phyloP scores from a whole-genome alignment of 2,329 filamentous ascomycete species.

The Botryotinia convoluta region DNA sequence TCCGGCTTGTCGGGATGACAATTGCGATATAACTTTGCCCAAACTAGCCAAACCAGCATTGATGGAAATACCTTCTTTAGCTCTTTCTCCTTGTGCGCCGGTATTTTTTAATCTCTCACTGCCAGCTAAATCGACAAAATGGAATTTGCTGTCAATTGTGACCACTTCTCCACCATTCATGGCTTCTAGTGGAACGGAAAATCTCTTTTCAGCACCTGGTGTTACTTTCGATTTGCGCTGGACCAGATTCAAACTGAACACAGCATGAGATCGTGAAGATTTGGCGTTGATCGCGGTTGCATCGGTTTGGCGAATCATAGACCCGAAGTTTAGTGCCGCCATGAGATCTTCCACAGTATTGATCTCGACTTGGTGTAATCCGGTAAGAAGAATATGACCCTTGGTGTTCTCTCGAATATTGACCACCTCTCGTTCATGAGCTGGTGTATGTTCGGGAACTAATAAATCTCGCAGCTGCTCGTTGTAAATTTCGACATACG shows the following conservation, averaged over 20 bases:
- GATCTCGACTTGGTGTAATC: slow-evolving; percentile 81
- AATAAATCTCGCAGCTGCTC: slow-evolving; percentile 91
- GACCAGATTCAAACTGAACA: slow-evolving; percentile 91
- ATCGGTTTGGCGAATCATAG: slow-evolving; percentile 91
- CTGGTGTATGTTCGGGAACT: slow-evolving; percentile 68
- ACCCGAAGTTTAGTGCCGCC: slow-evolving; percentile 86
- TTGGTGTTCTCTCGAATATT: slow-evolving; percentile 92
- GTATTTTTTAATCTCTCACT: slow-evolving; percentile 98
- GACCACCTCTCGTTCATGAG: slow-evolving; percentile 72
- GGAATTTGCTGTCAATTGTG: slow-evolving; percentile 95
- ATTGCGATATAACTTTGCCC: slow-evolving; percentile 96
- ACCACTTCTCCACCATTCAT: slow-evolving; percentile 70
- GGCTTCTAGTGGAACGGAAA: slow-evolving; percentile 81
- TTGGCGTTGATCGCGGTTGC: slow-evolving; percentile 96
- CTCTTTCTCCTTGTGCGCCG: slow-evolving; percentile 88
- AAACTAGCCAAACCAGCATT: slow-evolving; percentile 92
- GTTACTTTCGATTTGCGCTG: slow-evolving; percentile 69
- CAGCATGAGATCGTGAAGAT: slow-evolving; percentile 94
- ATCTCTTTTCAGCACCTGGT: slow-evolving; percentile 71
- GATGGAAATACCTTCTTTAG: slow-evolving; percentile 96
- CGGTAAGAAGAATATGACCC: slow-evolving; percentile 90
- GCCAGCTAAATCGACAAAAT: slow-evolving; percentile 96
- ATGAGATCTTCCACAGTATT: slow-evolving; percentile 91
- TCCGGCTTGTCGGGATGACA: slow-evolving; percentile 83
- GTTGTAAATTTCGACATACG: slow-evolving; percentile 97